phyloP scores from a whole-genome alignment of 371 early-diverging fungal genomes.

The Syncephalastrum monosporum region DNA sequence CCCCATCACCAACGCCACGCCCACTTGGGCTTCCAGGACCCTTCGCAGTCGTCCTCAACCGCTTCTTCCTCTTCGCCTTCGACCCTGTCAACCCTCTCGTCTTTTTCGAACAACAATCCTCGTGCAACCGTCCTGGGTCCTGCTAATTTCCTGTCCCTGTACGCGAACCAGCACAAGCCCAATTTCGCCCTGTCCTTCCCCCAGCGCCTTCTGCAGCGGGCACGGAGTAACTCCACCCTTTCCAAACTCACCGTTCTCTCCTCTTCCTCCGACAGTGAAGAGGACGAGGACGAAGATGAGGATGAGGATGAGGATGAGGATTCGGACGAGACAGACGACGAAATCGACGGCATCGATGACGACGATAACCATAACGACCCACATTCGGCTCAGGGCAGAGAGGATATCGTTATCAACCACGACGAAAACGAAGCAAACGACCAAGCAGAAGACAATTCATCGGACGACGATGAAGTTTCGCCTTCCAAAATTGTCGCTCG shows the following conservation, averaged over 20 bases:
- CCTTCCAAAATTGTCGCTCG: slow-evolving; percentile 39
- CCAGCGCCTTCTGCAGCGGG: slow-evolving; percentile 15
- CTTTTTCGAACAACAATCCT: slow-evolving; percentile 5
- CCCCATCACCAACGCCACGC: slow-evolving; percentile 9
- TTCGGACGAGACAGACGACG: slow-evolving; percentile 3
- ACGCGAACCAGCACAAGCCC: slow-evolving; percentile 14
- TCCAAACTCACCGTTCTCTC: slow-evolving; percentile 13
- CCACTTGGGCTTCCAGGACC: slow-evolving; percentile 4
- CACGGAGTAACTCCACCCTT: slow-evolving; percentile 20
- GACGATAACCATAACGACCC: slow-evolving; percentile 10
- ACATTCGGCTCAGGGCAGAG: slow-evolving; percentile 28
- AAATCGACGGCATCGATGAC: slow-evolving; percentile 11
- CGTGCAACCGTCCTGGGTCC: slow-evolving; percentile 18
- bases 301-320: slow-evolving; percentile 14
- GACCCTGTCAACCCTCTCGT: slow-evolving; percentile 19
- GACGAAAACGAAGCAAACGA: slow-evolving; percentile 18
- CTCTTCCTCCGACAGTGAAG: not conserved
- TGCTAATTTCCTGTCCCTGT: slow-evolving; percentile 14
- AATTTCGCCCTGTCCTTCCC: slow-evolving; percentile 10
- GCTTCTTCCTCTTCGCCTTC: slow-evolving; percentile 21
- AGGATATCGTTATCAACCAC: slow-evolving; percentile 14
- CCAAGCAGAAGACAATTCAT: slow-evolving; percentile 6
- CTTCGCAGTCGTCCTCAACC: slow-evolving; percentile 16
- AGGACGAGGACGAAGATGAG: slow-evolving; percentile 2
- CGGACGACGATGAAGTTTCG: slow-evolving; percentile 18